Conservation (phyloP, 495 filamentous ascomycete genomes). For the Penicillium malachiteum region DNA sequence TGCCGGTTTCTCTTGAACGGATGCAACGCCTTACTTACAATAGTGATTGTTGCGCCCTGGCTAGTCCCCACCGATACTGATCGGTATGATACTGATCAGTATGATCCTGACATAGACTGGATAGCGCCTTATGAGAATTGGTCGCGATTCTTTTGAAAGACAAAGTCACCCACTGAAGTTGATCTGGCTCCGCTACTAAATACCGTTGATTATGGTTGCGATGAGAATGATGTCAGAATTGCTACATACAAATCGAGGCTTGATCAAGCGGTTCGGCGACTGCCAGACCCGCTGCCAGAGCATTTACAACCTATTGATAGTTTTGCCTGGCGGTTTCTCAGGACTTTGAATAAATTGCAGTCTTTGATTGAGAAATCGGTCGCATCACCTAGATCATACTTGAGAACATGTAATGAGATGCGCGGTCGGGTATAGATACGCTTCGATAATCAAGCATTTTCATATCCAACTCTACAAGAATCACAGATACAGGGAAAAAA, state of each 20-base stretch:
- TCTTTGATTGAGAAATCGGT: not conserved
- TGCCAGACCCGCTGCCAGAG: not conserved
- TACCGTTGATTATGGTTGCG: not conserved
- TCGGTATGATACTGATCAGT: not conserved
- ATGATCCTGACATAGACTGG: not conserved
- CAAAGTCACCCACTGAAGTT: not conserved
- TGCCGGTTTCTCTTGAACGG: not conserved
- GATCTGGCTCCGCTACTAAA: not conserved
- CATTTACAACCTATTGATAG: too few relatives aligned
- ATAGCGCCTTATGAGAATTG: not conserved
- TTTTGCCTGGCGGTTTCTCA: too few relatives aligned
- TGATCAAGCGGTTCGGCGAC: not conserved
- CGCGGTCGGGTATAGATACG: too few relatives aligned
- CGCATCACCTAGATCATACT: not conserved
- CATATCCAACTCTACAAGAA: not conserved
- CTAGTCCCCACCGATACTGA: not conserved
- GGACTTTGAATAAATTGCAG: not conserved
- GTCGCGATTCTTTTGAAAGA: not conserved
- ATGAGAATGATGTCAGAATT: not conserved
- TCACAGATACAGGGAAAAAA: too few relatives aligned
- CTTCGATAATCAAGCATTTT: not conserved
- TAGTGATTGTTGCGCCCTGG: not conserved
- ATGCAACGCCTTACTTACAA: not conserved
- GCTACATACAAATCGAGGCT: not conserved
- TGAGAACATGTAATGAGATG: not conserved